phyloP scores from a whole-genome alignment of 345 rosid genomes.

The Citrus sinensis region DNA sequence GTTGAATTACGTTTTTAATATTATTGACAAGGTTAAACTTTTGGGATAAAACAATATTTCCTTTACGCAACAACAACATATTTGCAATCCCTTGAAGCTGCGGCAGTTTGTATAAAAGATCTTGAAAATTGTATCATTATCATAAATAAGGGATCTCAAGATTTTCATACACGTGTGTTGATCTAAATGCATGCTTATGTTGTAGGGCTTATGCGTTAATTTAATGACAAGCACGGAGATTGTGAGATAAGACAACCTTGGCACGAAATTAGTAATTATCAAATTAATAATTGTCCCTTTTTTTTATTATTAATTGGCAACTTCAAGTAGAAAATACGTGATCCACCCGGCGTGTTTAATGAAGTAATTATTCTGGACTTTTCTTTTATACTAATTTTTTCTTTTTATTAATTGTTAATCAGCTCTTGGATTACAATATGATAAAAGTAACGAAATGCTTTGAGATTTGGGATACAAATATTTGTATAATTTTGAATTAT shows the following conservation, averaged over 20 bases:
- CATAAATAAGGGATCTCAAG: not conserved
- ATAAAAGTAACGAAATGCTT: not conserved
- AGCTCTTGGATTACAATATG: not conserved
- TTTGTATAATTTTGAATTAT: no score
- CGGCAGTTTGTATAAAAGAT: not conserved
- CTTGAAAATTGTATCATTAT: not conserved
- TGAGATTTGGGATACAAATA: no score
- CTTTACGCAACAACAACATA: not conserved
- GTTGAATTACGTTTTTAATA: no score
- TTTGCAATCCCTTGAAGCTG: not conserved
- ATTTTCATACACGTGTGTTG: not conserved
- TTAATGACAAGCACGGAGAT: not conserved
- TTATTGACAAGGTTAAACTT: no score
- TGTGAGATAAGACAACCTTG: not conserved
- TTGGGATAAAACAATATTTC: no score
- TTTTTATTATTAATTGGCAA: not conserved
- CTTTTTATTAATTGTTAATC: not conserved
- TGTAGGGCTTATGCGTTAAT: not conserved
- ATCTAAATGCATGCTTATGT: not conserved
- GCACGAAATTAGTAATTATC: not conserved
- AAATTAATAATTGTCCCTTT: not conserved
- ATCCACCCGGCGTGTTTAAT: not conserved
- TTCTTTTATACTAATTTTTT: no score
- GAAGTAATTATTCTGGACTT: not conserved
- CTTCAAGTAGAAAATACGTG: not conserved